phyloP scores from a whole-genome alignment of 2,329 filamentous ascomycete species.

The Aspergillus awamori region DNA sequence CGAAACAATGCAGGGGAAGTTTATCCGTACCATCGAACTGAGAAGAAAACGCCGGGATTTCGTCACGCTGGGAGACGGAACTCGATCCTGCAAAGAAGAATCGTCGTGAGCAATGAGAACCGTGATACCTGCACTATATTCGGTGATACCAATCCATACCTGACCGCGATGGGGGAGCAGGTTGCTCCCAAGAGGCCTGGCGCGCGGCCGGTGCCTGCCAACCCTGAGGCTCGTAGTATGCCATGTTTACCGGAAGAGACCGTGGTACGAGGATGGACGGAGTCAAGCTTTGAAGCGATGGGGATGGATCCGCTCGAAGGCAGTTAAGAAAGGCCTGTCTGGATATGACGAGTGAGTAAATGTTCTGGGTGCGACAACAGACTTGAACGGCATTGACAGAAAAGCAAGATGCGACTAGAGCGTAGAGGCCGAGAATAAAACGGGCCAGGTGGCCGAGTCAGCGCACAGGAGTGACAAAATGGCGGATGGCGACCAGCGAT shows the following conservation, averaged over 20 bases:
- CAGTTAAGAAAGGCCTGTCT: constrained; percentile 31
- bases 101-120: not conserved
- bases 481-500: constrained; percentile 21
- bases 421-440: constrained; percentile 6
- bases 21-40: constrained; percentile 79
- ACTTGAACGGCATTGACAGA: not conserved
- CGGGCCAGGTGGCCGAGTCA: constrained; percentile 14
- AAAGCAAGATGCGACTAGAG: constrained; percentile 1
- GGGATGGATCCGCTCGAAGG: constrained; percentile 28
- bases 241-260: constrained; percentile 52
- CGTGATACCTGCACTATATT: constrained; percentile 11
- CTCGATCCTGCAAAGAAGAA: constrained; percentile 62
- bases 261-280: constrained; percentile 19
- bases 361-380: constrained; percentile 15
- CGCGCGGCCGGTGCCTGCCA: constrained; percentile 63
- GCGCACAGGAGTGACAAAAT: constrained; percentile 7
- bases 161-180: constrained; percentile 71
- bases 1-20: not conserved
- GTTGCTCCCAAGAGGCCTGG: constrained; percentile 73
- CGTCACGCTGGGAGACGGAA: constrained; percentile 73
- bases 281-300: constrained; percentile 22
- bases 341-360: constrained; percentile 22
- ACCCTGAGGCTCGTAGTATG: constrained; percentile 69
- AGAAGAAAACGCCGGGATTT: constrained; percentile 75
- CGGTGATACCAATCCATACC: constrained; percentile 51